Percentiles rank a stretch among this genome's conserved stretches.
phyloP scores from a whole-genome alignment of 2,329 filamentous ascomycete genomes.

The Colletotrichum endophyticum region DNA sequence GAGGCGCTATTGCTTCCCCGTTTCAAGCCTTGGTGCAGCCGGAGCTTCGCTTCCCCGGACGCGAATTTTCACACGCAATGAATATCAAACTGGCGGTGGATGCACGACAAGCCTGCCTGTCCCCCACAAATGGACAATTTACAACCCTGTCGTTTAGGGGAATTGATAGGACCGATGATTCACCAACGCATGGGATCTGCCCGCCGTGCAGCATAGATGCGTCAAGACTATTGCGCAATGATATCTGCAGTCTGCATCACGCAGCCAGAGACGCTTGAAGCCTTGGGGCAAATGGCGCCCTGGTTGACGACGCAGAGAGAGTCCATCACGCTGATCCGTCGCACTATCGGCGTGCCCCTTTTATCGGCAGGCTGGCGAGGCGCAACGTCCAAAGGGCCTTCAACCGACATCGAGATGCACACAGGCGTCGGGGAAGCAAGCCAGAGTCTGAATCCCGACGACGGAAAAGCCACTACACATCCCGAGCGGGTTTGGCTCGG shows the following conservation, averaged over 20 bases:
- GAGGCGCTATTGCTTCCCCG: background rate
- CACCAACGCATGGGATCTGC: slow-evolving; percentile 10
- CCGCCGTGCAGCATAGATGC: background rate
- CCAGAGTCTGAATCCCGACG: background rate
- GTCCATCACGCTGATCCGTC: background rate
- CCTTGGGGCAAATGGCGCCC: background rate
- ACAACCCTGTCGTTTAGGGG: slow-evolving; percentile 16
- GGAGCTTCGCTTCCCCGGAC: background rate
- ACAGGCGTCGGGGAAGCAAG: background rate
- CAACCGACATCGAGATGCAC: background rate
- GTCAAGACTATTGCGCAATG: background rate
- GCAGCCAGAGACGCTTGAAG: background rate
- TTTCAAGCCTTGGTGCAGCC: background rate
- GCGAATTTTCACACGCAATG: slow-evolving; percentile 13
- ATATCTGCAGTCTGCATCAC: background rate
- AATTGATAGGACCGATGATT: slow-evolving; percentile 24
- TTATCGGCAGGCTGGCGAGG: background rate
- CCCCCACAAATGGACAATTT: slow-evolving; percentile 20
- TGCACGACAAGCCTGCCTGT: slow-evolving; percentile 22
- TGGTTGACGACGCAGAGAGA: background rate
- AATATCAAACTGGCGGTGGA: slow-evolving; percentile 25
- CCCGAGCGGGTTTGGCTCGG: background rate
- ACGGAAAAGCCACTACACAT: background rate
- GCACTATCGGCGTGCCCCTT: background rate
- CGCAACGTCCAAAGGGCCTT: background rate